These are phyloP conservation scores for Backusella luteola DNA, from an alignment of 192 early-diverging fungal genomes.

Conservation along the genomic window DNA sequence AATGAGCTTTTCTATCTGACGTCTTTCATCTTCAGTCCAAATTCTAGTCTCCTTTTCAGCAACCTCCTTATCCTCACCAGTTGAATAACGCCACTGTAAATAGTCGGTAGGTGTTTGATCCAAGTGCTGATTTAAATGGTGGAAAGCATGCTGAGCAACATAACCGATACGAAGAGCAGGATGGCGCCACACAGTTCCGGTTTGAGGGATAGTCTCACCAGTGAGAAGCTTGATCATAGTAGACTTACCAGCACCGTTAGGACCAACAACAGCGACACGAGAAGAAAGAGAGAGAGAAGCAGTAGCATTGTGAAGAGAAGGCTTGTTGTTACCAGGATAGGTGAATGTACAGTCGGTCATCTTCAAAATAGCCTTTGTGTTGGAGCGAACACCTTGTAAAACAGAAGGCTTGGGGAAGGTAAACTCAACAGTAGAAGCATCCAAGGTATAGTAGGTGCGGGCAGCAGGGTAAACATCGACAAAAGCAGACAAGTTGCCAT, in stretches of 20 bases:
- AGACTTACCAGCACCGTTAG: conserved; percentile 86
- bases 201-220: conserved; percentile 68
- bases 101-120: conserved; percentile 85
- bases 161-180: conserved; percentile 85
- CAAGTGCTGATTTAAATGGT: conserved; percentile 81
- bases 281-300: conserved; percentile 72
- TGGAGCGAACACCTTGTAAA: conserved; percentile 76
- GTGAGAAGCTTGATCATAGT: conserved; percentile 82
- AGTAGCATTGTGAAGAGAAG: conserved; percentile 60
- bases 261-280: conserved; percentile 78
- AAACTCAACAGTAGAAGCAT: conserved; percentile 69
- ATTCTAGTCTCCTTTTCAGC: conserved; percentile 67
- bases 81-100: conserved; percentile 81
- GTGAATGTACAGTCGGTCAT: conserved; percentile 73
- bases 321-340: conserved; percentile 66
- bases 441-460: conserved; percentile 73
- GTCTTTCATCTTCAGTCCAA: conserved; percentile 65
- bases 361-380: conserved; percentile 78
- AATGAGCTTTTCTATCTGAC: conserved; percentile 60
- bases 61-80: conserved; percentile 76
- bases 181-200: conserved; percentile 75
- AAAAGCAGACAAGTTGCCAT: conserved; percentile 78
- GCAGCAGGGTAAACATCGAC: conserved; percentile 71
- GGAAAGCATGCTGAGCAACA: conserved; percentile 86
- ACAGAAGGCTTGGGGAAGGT: conserved; percentile 76